Evolutionary conservation across 257 asterid species (phyloP).

Genomic region (Leptodermis oblonga): DNA sequence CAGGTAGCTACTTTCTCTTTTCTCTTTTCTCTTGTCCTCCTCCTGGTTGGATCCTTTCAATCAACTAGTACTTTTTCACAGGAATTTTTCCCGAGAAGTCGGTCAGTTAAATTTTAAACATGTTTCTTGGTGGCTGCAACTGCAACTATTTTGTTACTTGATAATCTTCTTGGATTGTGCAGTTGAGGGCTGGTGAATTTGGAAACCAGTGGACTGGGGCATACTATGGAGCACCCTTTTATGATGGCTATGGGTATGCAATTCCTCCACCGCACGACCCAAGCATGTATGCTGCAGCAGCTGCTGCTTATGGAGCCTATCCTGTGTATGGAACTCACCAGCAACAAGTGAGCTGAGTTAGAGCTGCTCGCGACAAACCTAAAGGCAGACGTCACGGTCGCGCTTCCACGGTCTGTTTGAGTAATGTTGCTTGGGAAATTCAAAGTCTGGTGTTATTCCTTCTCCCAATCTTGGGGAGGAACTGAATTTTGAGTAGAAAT

Average conservation of each 20-base stretch:
- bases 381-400: slow-evolving; percentile 1
- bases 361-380: neutral
- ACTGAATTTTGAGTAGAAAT: slow-evolving; percentile 66
- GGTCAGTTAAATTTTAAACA: neutral
- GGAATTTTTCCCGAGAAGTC: neutral
- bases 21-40: no score
- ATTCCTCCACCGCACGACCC: slow-evolving; percentile 73
- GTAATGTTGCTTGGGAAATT: slow-evolving; percentile 28
- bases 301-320: slow-evolving; percentile 73
- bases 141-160: neutral
- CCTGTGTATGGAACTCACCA: slow-evolving; percentile 82
- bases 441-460: slow-evolving; percentile 29
- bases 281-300: slow-evolving; percentile 63
- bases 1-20: slow-evolving; percentile 26
- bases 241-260: slow-evolving; percentile 77
- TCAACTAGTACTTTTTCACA: neutral
- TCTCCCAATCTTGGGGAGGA: slow-evolving; percentile 42
- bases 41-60: neutral
- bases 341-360: slow-evolving; percentile 81
- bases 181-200: slow-evolving; percentile 59
- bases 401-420: slow-evolving; percentile 25
- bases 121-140: neutral
- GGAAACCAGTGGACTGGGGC: slow-evolving; percentile 82
- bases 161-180: slow-evolving; percentile 25
- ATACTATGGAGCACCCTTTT: slow-evolving; percentile 77